These are phyloP conservation scores for Chalciporus pseudorubinellus DNA, from an alignment of 768 basidiomycete species.

Conservation along the genomic window DNA sequence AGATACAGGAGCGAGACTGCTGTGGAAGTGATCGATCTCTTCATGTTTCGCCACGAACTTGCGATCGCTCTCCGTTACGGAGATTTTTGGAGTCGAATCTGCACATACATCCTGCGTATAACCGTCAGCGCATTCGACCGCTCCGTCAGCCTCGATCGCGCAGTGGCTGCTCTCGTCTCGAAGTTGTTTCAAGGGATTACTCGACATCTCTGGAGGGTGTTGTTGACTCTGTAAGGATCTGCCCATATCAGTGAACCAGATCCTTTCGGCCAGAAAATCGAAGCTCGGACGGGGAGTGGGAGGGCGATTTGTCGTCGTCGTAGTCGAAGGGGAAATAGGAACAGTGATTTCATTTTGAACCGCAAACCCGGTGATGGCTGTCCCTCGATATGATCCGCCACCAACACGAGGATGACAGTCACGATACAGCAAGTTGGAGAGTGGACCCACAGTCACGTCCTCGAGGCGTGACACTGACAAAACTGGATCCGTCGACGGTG, in stretches of 20 bases:
- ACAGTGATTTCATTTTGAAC: not conserved
- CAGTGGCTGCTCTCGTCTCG: not conserved
- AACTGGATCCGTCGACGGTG: not conserved
- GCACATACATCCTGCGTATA: conserved; percentile 11
- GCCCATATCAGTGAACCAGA: not conserved
- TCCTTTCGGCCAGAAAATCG: not conserved
- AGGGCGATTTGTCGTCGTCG: not conserved
- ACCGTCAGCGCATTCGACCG: not conserved
- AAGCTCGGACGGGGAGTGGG: not conserved
- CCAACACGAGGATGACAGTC: not conserved
- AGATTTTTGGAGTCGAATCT: not conserved
- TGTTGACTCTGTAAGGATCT: not conserved
- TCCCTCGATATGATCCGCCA: not conserved
- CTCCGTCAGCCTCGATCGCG: not conserved
- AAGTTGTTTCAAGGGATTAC: not conserved
- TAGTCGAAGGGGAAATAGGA: not conserved
- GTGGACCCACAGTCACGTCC: conserved; percentile 2
- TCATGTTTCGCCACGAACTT: not conserved
- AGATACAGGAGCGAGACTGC: not conserved
- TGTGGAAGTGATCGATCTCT: not conserved
- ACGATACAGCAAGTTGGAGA: not conserved
- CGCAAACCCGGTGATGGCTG: not conserved
- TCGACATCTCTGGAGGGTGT: not conserved
- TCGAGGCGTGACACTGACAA: not conserved
- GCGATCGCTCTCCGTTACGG: not conserved